Base-by-base conservation (phyloP, 352 stramenopile species). In the Phytophthora fragariae region DNA sequence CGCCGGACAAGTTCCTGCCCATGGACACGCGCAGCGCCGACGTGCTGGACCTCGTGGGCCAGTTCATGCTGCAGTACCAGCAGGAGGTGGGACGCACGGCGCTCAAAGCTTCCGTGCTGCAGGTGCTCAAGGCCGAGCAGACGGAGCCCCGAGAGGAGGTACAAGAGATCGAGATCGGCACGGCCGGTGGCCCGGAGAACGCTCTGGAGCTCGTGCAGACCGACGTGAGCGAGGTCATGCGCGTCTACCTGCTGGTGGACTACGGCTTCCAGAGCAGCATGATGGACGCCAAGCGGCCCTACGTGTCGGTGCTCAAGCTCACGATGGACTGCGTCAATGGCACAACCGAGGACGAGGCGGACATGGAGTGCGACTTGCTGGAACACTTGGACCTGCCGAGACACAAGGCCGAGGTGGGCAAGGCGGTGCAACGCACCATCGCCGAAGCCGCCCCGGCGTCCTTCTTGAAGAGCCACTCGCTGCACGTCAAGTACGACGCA, bases 231-330 rank as follows among this genome's bases (percentile, higher is more conserved):
- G 79, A 83, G 70, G 70, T 85, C 59, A 85, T 83, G 39, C 63
- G 78, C 11, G 73, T 90, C 27, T 83, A 81, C 64, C 11, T 90
- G 66, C 70, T 92, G 37, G 73, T 92, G 53, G 80, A 84, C 68
- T 92, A 92, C 56, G 65, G 78, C 41, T 92, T 92, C 66, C 68
- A 88, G 62, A 85, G 76, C 29, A 74, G 72, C 3, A 92, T 92
- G 84, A 68, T 85, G 35, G 73, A 83, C n/a, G 39, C 63, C 19
- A 85, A 84, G 57, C 70, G 84, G 0, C 81, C 84, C 10, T 89
- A 92, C 62, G 81, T 90, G 53, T 89, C 84, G 1, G 77, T 85
- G 21, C 59, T 90, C 44, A 74, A 72, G 6, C 62, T 92, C n/a
- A 83, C 73, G 2, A 88, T 90, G 82, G 82, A 90, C 68, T 92